A percentile compares a stretch with the other conserved stretches of the same genome.
phyloP scores from a whole-genome alignment of 2,329 filamentous ascomycete species.

The Cylindrodendrum hubeiense region DNA sequence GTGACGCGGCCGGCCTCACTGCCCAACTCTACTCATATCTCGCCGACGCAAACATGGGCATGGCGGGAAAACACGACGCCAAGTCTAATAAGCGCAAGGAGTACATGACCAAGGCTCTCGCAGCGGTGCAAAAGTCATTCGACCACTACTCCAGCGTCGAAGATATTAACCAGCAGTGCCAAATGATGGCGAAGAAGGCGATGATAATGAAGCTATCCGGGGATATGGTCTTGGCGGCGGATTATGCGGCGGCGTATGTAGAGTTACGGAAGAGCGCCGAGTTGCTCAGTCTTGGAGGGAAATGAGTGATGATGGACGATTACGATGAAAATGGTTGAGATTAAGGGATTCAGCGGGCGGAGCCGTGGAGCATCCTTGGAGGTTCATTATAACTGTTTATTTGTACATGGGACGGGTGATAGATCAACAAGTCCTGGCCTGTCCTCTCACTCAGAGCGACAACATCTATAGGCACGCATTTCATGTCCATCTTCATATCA shows the following conservation, averaged over 20 bases:
- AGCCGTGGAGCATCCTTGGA: neutral
- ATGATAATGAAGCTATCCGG: conserved; percentile 79
- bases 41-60: conserved; percentile 83
- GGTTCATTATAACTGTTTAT: conserved; percentile 34
- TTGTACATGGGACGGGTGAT: conserved; percentile 23
- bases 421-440: neutral
- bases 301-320: conserved; percentile 20
- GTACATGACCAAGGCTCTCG: conserved; percentile 68
- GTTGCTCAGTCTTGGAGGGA: conserved; percentile 42
- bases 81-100: conserved; percentile 63
- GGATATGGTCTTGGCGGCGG: conserved; percentile 72
- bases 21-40: conserved; percentile 78
- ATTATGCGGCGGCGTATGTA: conserved; percentile 75
- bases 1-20: conserved; percentile 70
- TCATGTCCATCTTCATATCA: conserved; percentile 4
- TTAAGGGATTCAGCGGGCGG: neutral
- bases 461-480: conserved; percentile 21
- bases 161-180: conserved; percentile 76
- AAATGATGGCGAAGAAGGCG: conserved; percentile 86
- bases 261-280: conserved; percentile 62
- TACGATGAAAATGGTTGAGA: neutral
- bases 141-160: conserved; percentile 75
- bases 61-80: conserved; percentile 69
- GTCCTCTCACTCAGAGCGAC: conserved; percentile 9
- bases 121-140: conserved; percentile 73